These are phyloP conservation scores for Ceriops tagal DNA, from an alignment of 345 rosid species.

Conservation along the genomic window DNA sequence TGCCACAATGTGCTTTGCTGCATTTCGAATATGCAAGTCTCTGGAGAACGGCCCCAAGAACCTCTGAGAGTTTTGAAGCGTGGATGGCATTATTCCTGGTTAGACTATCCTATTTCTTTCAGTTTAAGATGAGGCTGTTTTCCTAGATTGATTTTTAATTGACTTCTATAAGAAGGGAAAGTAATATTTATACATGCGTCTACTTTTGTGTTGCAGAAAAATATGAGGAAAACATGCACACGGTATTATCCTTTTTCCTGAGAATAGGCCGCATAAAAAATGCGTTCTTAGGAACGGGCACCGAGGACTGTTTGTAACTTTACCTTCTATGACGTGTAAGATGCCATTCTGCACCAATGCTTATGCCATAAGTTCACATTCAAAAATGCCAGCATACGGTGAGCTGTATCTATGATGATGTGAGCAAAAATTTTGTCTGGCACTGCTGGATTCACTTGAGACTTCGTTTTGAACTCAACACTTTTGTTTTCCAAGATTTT, in stretches of 20 bases:
- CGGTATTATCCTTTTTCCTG: slow-evolving; percentile 4
- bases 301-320: not conserved
- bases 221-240: not conserved
- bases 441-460: slow-evolving; percentile 18
- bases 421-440: slow-evolving; percentile 2
- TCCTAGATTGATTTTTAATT: not conserved
- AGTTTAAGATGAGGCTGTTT: slow-evolving; percentile 19
- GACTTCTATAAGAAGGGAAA: not conserved
- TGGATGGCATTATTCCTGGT: not conserved
- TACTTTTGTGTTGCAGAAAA: too few relatives aligned
- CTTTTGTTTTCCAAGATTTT: not conserved
- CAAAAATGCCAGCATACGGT: slow-evolving; percentile 7
- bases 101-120: not conserved
- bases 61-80: slow-evolving; percentile 25
- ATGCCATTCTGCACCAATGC: not conserved
- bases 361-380: not conserved
- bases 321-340: not conserved
- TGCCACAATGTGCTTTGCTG: slow-evolving; percentile 75
- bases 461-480: slow-evolving; percentile 8
- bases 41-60: slow-evolving; percentile 43
- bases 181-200: not conserved
- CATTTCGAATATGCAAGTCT: slow-evolving; percentile 65
- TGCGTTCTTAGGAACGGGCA: not conserved
- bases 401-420: slow-evolving; percentile 13
- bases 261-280: not conserved